Evolutionary conservation across 2,329 filamentous ascomycete genomes (phyloP).

Genomic region (Fonsecaea nubica): DNA sequence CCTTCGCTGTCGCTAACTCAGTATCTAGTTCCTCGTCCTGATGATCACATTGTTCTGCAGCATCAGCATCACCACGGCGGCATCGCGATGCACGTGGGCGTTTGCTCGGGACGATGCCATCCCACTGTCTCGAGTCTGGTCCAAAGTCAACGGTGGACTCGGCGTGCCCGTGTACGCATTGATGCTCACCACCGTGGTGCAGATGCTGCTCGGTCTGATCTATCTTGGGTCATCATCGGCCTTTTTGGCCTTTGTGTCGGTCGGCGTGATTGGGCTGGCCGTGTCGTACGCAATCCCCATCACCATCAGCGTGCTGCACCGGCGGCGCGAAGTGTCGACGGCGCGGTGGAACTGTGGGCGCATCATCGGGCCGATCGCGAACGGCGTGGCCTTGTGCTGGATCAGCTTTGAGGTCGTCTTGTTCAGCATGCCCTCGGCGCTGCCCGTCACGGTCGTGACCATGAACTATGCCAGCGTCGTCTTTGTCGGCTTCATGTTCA

Average conservation of each 20-base stretch:
- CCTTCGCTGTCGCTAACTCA: not conserved
- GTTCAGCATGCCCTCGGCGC: conserved; percentile 61
- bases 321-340: conserved; percentile 55
- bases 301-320: conserved; percentile 56
- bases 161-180: conserved; percentile 73
- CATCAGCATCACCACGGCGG: conserved; percentile 60
- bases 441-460: conserved; percentile 59
- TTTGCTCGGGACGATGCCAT: conserved; percentile 78
- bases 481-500: conserved; percentile 60
- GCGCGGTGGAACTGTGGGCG: conserved; percentile 58
- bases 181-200: conserved; percentile 64
- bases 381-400: conserved; percentile 58
- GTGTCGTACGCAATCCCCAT: conserved; percentile 65
- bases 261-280: conserved; percentile 64
- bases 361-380: conserved; percentile 53
- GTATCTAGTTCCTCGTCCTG: conserved; percentile 52
- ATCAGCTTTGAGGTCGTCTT: conserved; percentile 61
- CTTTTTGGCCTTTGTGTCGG: conserved; percentile 59
- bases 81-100: conserved; percentile 65
- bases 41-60: conserved; percentile 61
- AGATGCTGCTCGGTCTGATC: conserved; percentile 59
- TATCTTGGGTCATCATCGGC: conserved; percentile 57
- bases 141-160: conserved; percentile 64
- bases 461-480: conserved; percentile 67
- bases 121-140: conserved; percentile 65